phyloP scores from a whole-genome alignment of 345 rosid genomes.

The Sisymbrium irio region DNA sequence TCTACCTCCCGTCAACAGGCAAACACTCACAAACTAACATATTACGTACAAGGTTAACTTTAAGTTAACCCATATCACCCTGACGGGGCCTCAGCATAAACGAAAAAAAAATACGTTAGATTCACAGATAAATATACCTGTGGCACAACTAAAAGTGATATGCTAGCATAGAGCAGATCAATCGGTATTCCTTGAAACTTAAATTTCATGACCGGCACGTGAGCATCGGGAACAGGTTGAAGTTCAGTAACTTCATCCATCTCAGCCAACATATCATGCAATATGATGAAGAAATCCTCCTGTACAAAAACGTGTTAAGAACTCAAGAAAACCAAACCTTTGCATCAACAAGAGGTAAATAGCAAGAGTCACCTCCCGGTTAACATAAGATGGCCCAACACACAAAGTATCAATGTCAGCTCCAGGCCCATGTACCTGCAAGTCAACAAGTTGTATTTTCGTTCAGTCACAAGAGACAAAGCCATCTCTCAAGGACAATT shows the following conservation, averaged over 20 bases:
- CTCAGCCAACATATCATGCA: slow-evolving; percentile 65
- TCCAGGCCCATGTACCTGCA: slow-evolving; percentile 92
- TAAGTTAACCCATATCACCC: not conserved
- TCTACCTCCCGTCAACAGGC: not conserved
- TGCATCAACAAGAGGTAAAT: slow-evolving; percentile 7
- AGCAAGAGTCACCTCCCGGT: slow-evolving; percentile 59
- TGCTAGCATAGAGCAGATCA: slow-evolving; percentile 94
- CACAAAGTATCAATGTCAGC: slow-evolving; percentile 90
- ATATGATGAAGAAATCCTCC: slow-evolving; percentile 81
- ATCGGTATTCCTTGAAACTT: slow-evolving; percentile 86
- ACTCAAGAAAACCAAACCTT: not conserved
- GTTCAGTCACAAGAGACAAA: not conserved
- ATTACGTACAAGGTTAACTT: not conserved
- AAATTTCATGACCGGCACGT: slow-evolving; percentile 96
- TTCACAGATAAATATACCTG: slow-evolving; percentile 51
- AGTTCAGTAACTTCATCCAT: slow-evolving; percentile 87
- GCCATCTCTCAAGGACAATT: not conserved
- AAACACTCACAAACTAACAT: not conserved
- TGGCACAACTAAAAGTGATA: slow-evolving; percentile 76
- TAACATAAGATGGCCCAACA: slow-evolving; percentile 93
- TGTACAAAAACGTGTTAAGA: slow-evolving; percentile 28
- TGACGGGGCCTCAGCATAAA: not conserved
- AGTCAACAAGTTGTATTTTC: not conserved
- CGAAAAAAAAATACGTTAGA: not conserved
- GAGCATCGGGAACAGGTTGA: slow-evolving; percentile 95